Conservation (phyloP, 139 green algal species). For the Micromonas pusilla region DNA sequence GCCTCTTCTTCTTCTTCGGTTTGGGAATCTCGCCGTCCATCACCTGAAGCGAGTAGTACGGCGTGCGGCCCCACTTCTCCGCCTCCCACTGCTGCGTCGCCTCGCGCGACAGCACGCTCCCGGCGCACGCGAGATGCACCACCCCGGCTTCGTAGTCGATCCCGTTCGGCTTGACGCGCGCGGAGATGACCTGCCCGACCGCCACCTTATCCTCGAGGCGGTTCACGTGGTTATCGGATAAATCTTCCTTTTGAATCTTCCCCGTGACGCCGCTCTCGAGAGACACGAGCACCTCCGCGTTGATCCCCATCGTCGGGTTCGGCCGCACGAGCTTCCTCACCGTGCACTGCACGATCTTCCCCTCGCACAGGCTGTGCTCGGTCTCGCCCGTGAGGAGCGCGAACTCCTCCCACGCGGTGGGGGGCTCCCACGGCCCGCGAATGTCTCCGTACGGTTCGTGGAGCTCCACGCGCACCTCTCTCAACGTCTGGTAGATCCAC, state of each 20-base stretch:
- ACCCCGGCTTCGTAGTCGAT: neutral
- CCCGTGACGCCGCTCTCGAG: slow-evolving; percentile 18
- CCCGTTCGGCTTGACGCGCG: neutral
- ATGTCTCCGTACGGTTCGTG: slow-evolving; percentile 5
- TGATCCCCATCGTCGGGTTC: neutral
- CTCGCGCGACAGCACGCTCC: neutral
- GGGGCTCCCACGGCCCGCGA: neutral
- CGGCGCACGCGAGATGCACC: neutral
- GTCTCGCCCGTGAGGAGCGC: slow-evolving; percentile 12
- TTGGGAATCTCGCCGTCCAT: neutral
- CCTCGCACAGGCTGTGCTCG: neutral
- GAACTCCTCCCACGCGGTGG: neutral
- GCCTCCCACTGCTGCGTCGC: neutral
- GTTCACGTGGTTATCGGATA: neutral
- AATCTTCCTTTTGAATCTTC: neutral
- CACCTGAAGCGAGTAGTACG: slow-evolving; percentile 1
- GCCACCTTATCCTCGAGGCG: slow-evolving; percentile 11
- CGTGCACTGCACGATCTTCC: slow-evolving; percentile 18
- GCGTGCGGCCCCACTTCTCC: too few relatives aligned
- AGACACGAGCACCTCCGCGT: neutral
- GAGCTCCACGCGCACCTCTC: slow-evolving; percentile 7
- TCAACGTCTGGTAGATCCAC: neutral
- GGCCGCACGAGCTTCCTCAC: slow-evolving; percentile 14
- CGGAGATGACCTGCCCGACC: slow-evolving; percentile 15
- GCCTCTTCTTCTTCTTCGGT: neutral